Percentiles rank a stretch among this genome's conserved stretches.
Conservation (phyloP, 139 green algal genomes). For the Closterium sp. region DNA sequence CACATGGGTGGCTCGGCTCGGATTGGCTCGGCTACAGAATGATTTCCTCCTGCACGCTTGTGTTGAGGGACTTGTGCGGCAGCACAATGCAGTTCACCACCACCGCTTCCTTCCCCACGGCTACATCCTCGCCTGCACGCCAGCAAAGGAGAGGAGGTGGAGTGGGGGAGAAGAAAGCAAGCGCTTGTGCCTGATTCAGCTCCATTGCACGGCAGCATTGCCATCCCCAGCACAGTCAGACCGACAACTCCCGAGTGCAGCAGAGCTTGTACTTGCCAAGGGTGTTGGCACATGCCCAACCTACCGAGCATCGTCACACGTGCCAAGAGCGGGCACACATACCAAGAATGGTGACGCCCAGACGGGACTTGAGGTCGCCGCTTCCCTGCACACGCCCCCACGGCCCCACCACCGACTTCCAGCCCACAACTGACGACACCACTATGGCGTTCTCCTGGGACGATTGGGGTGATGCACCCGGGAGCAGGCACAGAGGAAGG, state of each 20-base stretch:
- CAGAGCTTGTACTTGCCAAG: too few species aligned
- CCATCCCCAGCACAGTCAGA: too few species aligned
- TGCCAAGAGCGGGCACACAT: too few species aligned
- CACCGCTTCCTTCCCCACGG: conserved; percentile 52
- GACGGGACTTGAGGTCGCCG: conserved; percentile 45
- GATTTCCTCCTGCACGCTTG: conserved; percentile 53
- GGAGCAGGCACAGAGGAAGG: too few species aligned
- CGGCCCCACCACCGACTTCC: conserved; percentile 47
- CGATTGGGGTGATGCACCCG: too few species aligned
- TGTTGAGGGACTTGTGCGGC: conserved; percentile 51
- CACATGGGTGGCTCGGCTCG: background rate
- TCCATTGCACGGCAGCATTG: background rate
- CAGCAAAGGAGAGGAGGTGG: background rate
- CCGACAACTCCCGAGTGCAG: too few species aligned
- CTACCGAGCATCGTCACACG: too few species aligned
- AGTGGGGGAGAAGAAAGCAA: background rate
- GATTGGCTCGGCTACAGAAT: conserved; percentile 41
- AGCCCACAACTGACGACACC: conserved; percentile 53
- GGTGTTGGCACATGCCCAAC: too few species aligned
- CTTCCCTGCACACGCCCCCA: conserved; percentile 52
- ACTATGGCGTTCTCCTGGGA: conserved; percentile 53
- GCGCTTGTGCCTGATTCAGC: background rate
- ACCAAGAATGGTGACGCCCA: conserved; percentile 55
- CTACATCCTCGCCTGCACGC: conserved; percentile 50
- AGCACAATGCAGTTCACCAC: conserved; percentile 57